phyloP scores from a whole-genome alignment of 2,329 filamentous ascomycete species.

The Tolypocladium album region DNA sequence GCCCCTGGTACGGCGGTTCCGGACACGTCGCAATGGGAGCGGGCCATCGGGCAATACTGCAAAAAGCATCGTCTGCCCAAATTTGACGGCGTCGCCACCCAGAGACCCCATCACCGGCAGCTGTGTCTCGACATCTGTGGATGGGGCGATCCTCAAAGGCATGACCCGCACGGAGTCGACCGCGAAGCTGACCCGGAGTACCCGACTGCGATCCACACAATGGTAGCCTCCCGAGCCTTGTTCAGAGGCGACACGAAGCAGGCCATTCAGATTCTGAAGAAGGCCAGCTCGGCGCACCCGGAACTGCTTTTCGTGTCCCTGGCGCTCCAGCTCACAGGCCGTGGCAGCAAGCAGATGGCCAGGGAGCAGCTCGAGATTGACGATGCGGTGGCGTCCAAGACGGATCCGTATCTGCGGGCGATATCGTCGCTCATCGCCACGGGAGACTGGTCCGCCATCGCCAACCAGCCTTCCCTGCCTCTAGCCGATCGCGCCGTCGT shows the following conservation, averaged over 20 bases:
- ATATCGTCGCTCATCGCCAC: slow-evolving; percentile 70
- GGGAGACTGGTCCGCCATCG: slow-evolving; percentile 65
- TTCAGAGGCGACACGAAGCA: slow-evolving; percentile 60
- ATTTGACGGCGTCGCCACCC: slow-evolving; percentile 53
- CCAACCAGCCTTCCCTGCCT: slow-evolving; percentile 61
- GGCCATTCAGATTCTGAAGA: slow-evolving; percentile 60
- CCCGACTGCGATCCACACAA: slow-evolving; percentile 52
- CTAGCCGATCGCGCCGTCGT: slow-evolving; percentile 65
- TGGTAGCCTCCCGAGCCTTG: slow-evolving; percentile 64
- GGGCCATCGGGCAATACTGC: slow-evolving; percentile 52
- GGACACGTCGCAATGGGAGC: slow-evolving; percentile 46
- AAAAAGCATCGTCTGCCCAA: slow-evolving; percentile 49
- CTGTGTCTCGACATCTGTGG: slow-evolving; percentile 66
- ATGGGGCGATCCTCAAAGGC: slow-evolving; percentile 50
- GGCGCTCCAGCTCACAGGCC: slow-evolving; percentile 52
- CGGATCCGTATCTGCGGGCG: slow-evolving; percentile 69
- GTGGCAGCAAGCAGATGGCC: slow-evolving; percentile 30
- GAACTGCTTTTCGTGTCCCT: slow-evolving; percentile 60
- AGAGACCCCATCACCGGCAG: slow-evolving; percentile 59
- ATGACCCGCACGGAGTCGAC: slow-evolving; percentile 33
- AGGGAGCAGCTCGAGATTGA: slow-evolving; percentile 47
- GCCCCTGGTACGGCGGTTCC: slow-evolving; percentile 31
- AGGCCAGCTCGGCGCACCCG: slow-evolving; percentile 49
- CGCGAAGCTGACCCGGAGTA: slow-evolving; percentile 31
- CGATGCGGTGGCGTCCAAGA: slow-evolving; percentile 48